These are phyloP conservation scores for Cercospora zeae-maydis DNA, from an alignment of 2,329 filamentous ascomycete species.

Conservation along the genomic window DNA sequence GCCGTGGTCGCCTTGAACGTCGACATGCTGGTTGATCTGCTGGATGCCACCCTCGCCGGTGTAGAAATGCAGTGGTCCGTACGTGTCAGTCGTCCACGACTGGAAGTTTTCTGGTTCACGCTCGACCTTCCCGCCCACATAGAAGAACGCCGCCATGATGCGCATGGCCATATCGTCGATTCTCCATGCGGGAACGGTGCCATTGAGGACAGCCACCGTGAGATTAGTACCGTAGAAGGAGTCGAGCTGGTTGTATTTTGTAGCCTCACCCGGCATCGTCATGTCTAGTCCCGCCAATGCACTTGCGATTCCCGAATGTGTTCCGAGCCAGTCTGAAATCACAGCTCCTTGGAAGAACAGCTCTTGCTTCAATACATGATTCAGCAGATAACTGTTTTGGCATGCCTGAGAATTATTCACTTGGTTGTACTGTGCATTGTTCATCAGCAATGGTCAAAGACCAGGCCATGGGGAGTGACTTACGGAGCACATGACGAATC, in stretches of 20 bases:
- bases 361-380: slow-evolving; percentile 42
- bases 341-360: slow-evolving; percentile 47
- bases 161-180: slow-evolving; percentile 37
- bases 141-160: slow-evolving; percentile 45
- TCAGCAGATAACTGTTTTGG: background rate
- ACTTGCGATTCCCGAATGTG: slow-evolving; percentile 37
- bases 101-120: slow-evolving; percentile 47
- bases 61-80: slow-evolving; percentile 62
- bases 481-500: slow-evolving; percentile 68
- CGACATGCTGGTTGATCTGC: slow-evolving; percentile 71
- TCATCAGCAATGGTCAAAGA: background rate
- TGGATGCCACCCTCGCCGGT: slow-evolving; percentile 56
- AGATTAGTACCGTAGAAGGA: slow-evolving; percentile 51
- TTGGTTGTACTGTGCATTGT: slow-evolving; percentile 1
- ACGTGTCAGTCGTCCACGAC: slow-evolving; percentile 53
- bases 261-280: slow-evolving; percentile 58
- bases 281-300: slow-evolving; percentile 35
- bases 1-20: slow-evolving; percentile 72
- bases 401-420: background rate
- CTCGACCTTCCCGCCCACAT: slow-evolving; percentile 48
- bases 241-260: slow-evolving; percentile 65
- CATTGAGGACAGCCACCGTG: slow-evolving; percentile 35
- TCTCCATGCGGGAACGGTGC: slow-evolving; percentile 31
- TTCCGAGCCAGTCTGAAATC: slow-evolving; percentile 51
- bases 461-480: background rate